These are phyloP conservation scores for Tylopilus sp. DNA, from an alignment of 1,284 basidiomycete species.

Conservation along the genomic window DNA sequence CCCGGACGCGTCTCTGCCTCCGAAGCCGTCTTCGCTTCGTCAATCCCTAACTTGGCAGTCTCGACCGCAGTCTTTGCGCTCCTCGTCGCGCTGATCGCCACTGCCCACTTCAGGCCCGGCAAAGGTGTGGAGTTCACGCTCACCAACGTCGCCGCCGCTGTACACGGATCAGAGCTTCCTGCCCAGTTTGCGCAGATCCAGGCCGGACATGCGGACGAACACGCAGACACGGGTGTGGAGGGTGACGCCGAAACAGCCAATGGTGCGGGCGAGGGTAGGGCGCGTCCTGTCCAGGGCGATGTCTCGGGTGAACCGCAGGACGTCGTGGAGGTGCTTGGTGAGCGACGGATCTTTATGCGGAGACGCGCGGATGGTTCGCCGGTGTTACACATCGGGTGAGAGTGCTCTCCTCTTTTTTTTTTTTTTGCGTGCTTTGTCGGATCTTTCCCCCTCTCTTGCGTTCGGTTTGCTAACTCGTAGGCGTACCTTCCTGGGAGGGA, in stretches of 20 bases:
- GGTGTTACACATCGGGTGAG: constrained; percentile 17
- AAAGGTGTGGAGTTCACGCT: constrained; percentile 29
- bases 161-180: constrained; percentile 29
- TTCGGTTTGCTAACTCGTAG: neutral
- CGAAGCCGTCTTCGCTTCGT: constrained; percentile 24
- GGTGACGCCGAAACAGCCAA: neutral
- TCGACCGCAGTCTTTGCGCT: constrained; percentile 21
- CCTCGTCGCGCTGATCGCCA: constrained; percentile 16
- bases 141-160: constrained; percentile 22
- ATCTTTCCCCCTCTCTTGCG: neutral
- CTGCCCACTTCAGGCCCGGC: constrained; percentile 22
- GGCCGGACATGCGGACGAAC: neutral
- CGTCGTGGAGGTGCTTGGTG: constrained; percentile 7
- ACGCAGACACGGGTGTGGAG: neutral
- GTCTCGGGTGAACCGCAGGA: neutral
- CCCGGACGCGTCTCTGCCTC: constrained; percentile 27
- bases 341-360: constrained; percentile 16
- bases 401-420: no score
- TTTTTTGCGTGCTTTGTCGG: neutral
- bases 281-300: neutral
- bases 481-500: no score
- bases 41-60: constrained; percentile 25
- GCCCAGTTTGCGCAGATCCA: constrained; percentile 14
- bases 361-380: constrained; percentile 17
- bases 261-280: neutral